phyloP scores from a whole-genome alignment of 2,329 filamentous ascomycete genomes.

The Sarocladiaceae sp. region DNA sequence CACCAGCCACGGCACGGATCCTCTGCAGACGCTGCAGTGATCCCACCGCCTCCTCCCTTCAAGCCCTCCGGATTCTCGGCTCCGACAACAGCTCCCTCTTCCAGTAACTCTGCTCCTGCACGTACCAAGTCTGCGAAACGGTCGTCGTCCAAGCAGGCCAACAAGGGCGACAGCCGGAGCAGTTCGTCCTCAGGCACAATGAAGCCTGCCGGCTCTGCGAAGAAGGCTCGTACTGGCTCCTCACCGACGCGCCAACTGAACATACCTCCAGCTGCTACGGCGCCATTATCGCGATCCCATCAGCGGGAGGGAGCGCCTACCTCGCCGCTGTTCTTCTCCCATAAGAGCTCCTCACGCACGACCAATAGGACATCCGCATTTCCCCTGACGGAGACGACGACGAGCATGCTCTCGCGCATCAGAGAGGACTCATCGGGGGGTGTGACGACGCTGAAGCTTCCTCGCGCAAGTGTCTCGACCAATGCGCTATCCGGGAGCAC shows the following conservation, averaged over 20 bases:
- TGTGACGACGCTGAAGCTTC: conserved; percentile 52
- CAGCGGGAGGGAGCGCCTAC: conserved; percentile 31
- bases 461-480: conserved; percentile 46
- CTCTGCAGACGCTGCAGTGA: not conserved
- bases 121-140: conserved; percentile 10
- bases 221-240: conserved; percentile 45
- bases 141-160: conserved; percentile 10
- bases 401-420: conserved; percentile 43
- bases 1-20: not conserved
- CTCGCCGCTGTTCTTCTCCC: conserved; percentile 51
- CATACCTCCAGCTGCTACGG: conserved; percentile 28
- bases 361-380: conserved; percentile 31
- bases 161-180: not conserved
- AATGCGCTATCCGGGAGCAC: conserved; percentile 47
- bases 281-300: conserved; percentile 11
- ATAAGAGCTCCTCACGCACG: conserved; percentile 32
- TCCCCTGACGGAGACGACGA: conserved; percentile 36
- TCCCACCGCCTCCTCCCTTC: not conserved
- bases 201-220: conserved; percentile 31
- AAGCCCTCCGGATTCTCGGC: not conserved
- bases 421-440: conserved; percentile 37
- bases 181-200: conserved; percentile 21
- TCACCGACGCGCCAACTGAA: conserved; percentile 41
- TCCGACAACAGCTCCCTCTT: not conserved
- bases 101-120: not conserved